Conservation (phyloP, 2,329 filamentous ascomycete genomes). For the Aspergillus eucalypticola region DNA sequence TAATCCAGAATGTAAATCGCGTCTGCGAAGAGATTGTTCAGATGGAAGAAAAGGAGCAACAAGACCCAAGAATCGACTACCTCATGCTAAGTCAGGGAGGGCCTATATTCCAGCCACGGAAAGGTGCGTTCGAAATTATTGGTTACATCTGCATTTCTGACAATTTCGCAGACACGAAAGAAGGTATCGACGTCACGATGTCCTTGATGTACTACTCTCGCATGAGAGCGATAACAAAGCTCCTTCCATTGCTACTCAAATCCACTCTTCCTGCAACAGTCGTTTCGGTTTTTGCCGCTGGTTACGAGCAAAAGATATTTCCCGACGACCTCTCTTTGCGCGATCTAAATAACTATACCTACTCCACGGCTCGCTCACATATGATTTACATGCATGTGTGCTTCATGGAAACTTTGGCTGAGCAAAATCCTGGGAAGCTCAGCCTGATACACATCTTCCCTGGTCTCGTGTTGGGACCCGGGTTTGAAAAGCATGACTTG, state of each 20-base stretch:
- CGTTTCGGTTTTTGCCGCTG: constrained; percentile 7
- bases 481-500: neutral
- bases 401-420: constrained; percentile 6
- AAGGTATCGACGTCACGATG: constrained; percentile 10
- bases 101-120: neutral
- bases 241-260: constrained; percentile 7
- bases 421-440: neutral
- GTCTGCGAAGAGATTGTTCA: neutral
- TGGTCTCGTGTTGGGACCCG: constrained; percentile 6
- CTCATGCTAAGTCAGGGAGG: constrained; percentile 9
- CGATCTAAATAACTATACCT: neutral
- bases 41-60: neutral
- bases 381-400: constrained; percentile 10
- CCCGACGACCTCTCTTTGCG: constrained; percentile 9
- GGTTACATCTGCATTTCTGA: neutral
- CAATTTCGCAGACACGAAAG: constrained; percentile 2
- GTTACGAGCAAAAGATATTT: constrained; percentile 2
- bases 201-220: constrained; percentile 11
- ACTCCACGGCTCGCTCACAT: constrained; percentile 4
- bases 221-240: constrained; percentile 5
- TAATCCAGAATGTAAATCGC: neutral
- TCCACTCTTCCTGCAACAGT: constrained; percentile 3
- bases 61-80: constrained; percentile 3
- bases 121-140: neutral
- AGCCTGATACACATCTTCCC: constrained; percentile 10